Evolutionary conservation across 1,284 basidiomycete species (phyloP), one percentile per base, ranked within the genome.

Genomic region (Moesziomyces sp.): DNA sequence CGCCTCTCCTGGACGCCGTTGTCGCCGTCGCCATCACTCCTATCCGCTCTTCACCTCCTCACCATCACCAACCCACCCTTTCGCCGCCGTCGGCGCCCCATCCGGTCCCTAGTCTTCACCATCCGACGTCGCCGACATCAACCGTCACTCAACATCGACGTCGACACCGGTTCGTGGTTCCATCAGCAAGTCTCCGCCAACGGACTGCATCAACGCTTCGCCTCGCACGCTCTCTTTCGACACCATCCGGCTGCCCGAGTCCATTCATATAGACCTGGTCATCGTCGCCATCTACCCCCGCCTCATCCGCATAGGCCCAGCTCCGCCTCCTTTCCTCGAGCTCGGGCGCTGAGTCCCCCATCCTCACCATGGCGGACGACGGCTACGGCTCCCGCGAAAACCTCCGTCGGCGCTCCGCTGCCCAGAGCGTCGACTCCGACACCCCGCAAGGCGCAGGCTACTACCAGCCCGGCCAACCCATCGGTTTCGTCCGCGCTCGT

Each of bases 401-500:
- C 55, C 71, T 74, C 26, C 61, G 71, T 61, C 65, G 71, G 57
- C 65, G 71, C 49, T 65, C 61, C 33, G 65, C 58, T 38, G 52
- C 65, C 33, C 58, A 60, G 53, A 74, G 65, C 26, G 38, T 69
- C 44, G 57, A 62, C 52, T 68, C 65, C 38, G 65, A 50, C 58
- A 35, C 57, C 46, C 58, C 65, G 54, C 42, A 50, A 28, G 71
- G 38, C n/a, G 61, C 58, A 55, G 71, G 71, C 46, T 74, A 52
- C 58, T 65, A 69, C 43, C 75, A 74, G 59, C 72, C 77, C n/a
- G 77, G 77, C 46, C 70, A 73, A 59, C 77, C 77, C 43, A 79
- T 79, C 46, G 78, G 78, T 51, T 79, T 69, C 63, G 61, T 81
- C 33, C 64, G 74, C 16, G 82, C 82, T 35, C 77, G 80, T 45